A percentile compares a stretch with the other conserved stretches of the same genome.
Evolutionary conservation across 2,329 filamentous ascomycete genomes (phyloP).

Genomic region (Neofusicoccum sp.): DNA sequence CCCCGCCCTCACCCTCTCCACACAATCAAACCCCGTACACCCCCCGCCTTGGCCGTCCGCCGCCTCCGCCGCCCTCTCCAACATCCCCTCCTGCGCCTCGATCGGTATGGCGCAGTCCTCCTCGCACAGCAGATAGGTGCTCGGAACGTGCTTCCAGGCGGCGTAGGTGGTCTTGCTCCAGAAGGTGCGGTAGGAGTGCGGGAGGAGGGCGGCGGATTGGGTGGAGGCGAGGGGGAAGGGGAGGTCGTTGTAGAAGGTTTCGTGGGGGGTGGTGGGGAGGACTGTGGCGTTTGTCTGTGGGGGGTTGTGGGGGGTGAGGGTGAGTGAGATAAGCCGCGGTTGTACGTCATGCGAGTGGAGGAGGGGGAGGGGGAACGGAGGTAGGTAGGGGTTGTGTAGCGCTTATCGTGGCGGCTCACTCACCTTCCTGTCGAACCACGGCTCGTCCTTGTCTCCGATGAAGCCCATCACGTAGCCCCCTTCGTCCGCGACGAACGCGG

Average conservation of each 20-base stretch:
- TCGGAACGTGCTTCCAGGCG: constrained; percentile 40
- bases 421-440: constrained; percentile 24
- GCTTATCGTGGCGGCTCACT: too few relatives aligned
- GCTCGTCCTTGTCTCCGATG: constrained; percentile 8
- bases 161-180: constrained; percentile 31
- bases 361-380: too few relatives aligned
- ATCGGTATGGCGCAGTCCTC: constrained; percentile 39
- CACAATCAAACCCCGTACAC: background rate
- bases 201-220: constrained; percentile 28
- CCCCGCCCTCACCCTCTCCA: constrained; percentile 36
- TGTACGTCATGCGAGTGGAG: too few relatives aligned
- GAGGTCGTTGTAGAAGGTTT: constrained; percentile 36
- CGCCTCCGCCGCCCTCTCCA: constrained; percentile 29
- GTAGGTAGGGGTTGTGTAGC: too few relatives aligned
- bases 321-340: too few relatives aligned
- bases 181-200: constrained; percentile 34
- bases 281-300: background rate
- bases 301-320: background rate
- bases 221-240: constrained; percentile 28
- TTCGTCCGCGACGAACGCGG: background rate
- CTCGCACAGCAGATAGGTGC: constrained; percentile 41
- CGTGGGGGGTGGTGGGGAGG: background rate
- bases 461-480: background rate
- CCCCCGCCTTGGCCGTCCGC: constrained; percentile 23
- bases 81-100: constrained; percentile 36